These are phyloP conservation scores for Alternaria viburni DNA, from an alignment of 2,329 filamentous ascomycete species.

Conservation along the genomic window DNA sequence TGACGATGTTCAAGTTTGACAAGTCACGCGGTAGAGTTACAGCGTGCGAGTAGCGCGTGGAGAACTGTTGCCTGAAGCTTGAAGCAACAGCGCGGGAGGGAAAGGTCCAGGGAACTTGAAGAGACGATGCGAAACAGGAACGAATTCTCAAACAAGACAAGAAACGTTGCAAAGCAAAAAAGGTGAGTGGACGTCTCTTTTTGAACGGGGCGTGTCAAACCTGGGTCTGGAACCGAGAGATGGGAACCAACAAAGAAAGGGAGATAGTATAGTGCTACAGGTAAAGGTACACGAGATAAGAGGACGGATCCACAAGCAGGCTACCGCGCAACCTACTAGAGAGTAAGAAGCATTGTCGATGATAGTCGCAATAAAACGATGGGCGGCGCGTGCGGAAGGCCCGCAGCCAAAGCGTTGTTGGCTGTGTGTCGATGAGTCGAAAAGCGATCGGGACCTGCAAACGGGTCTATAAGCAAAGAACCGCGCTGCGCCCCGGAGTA, in stretches of 20 bases:
- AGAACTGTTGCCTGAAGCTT: conserved; percentile 13
- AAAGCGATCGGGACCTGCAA: conserved; percentile 21
- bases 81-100: conserved; percentile 24
- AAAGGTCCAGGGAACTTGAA: conserved; percentile 11
- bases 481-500: conserved; percentile 11
- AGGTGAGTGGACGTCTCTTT: background rate
- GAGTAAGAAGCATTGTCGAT: conserved; percentile 18
- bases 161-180: background rate
- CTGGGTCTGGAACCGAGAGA: conserved; percentile 7
- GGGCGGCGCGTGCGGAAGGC: conserved; percentile 19
- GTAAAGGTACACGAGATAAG: conserved; percentile 21
- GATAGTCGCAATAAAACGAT: background rate
- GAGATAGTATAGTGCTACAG: conserved; percentile 21
- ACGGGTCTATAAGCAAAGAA: conserved; percentile 22
- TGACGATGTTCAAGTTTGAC: conserved; percentile 15
- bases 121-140: conserved; percentile 15
- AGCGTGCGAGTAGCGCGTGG: conserved; percentile 9
- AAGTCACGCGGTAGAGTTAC: conserved; percentile 15
- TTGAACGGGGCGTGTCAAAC: background rate
- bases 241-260: conserved; percentile 11
- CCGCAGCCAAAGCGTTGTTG: conserved; percentile 19
- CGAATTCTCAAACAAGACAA: conserved; percentile 1
- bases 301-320: conserved; percentile 8
- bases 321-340: conserved; percentile 14
- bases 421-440: conserved; percentile 10